Percentiles rank a stretch among this genome's conserved stretches.
phyloP scores from a whole-genome alignment of 1,139 yeast genomes.

The Protomyces inouyei region DNA sequence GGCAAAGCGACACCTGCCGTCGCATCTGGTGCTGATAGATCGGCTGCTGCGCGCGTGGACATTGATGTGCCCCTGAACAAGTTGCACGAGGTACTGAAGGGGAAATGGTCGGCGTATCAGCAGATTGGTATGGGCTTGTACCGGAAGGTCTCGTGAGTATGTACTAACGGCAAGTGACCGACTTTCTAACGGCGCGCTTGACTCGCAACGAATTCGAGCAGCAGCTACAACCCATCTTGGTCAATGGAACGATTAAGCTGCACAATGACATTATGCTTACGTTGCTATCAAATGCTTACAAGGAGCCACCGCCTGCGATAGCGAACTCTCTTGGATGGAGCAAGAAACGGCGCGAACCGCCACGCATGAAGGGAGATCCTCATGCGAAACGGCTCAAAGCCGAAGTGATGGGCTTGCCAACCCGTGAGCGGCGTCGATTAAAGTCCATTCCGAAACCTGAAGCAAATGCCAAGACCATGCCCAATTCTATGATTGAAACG shows the following conservation, averaged over 20 bases:
- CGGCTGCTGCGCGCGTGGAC: conserved; percentile 14
- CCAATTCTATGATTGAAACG: conserved; percentile 50
- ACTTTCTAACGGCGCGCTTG: conserved; percentile 19
- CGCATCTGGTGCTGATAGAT: conserved; percentile 1
- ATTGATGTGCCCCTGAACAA: conserved; percentile 22
- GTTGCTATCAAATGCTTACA: conserved; percentile 75
- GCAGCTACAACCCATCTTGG: conserved; percentile 51
- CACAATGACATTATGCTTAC: conserved; percentile 81
- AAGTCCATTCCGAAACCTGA: conserved; percentile 58
- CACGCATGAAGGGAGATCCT: conserved; percentile 38
- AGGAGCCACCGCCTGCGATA: conserved; percentile 64
- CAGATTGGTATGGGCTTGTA: conserved; percentile 2
- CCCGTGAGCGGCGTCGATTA: conserved; percentile 76
- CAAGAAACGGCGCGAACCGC: conserved; percentile 41
- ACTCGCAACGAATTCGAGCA: conserved; percentile 68
- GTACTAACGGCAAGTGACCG: conserved; percentile 4
- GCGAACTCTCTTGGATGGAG: conserved; percentile 47
- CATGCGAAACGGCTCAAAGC: conserved; percentile 79
- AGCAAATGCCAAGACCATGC: conserved; percentile 6
- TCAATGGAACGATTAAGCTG: conserved; percentile 45
- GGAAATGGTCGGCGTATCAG: conserved; percentile 17
- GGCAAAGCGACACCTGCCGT: conserved; percentile 7
- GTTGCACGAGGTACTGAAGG: conserved; percentile 15
- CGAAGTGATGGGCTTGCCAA: conserved; percentile 81
- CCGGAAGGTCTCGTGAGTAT: not conserved